Base-by-base conservation (phyloP, 352 stramenopile species). In the Phytopythium aichiense region DNA sequence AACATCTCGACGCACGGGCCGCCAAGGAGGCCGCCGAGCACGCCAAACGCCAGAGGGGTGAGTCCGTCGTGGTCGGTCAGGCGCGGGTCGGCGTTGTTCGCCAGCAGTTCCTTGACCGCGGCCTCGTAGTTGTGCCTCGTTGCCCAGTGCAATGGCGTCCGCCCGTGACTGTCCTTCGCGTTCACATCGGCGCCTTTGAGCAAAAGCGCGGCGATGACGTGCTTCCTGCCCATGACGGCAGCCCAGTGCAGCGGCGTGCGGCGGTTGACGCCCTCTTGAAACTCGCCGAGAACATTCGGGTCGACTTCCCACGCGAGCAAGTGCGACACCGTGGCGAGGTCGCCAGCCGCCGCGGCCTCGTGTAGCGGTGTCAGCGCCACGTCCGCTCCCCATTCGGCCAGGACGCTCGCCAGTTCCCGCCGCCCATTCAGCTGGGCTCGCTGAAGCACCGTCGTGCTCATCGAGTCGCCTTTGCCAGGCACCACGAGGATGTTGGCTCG, bases 181-280 rank as follows among this genome's bases (percentile, higher is more conserved):
- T 92, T 81, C 15, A 85, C 74, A 28, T 91, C 68, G 7, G 85
- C 83, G 7, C 71, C 56, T 42, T 66, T 68, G 13, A 65, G 66
- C 25, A 92, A 42, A 11, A 94, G 63, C 46, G 85, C 72, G 6
- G 64, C 60, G 33, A 87, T 87, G 13, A 89, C 77, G n/a, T 61
- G 52, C 7, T 64, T 61, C 22, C 79, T 72, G 11, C 85, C 85
- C 73, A 89, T 90, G 20, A 94, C 68, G 18, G 77, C 79, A 15
- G 83, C 85, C 85, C 85, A 94, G 56, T 94, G 85, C 33, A 94
- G 50, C 3, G 85, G 79, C 20, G 83, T 92, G 5, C 82, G 81
- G 11, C 64, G 61, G 53, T 91, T 63, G 1, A 87, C 69, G 23
- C 84, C 84, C 16, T 72, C 66, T 45, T 91, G 78, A 71, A 84